Evolutionary conservation across 2,329 filamentous ascomycete genomes (phyloP), one percentile per base, ranked within the genome.

Genomic region (Metarhizium humberi): DNA sequence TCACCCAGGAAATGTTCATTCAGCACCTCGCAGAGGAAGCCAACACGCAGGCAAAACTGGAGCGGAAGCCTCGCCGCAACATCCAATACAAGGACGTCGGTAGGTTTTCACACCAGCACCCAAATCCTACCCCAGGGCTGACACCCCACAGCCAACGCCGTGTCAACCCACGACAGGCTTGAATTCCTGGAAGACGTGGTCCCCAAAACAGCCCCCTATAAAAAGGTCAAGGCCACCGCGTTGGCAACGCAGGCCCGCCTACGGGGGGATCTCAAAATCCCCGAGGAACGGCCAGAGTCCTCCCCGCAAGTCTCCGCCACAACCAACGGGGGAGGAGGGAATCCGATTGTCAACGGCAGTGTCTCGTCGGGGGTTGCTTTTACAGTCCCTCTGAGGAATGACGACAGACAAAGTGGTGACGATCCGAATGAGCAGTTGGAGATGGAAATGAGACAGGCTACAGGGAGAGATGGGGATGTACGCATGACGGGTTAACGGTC

Each of bases 51-150:
- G 88, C 92, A 64, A 95, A 94, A 67, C 81, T 91, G 1, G 94
- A 97, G 72, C 83, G 87, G 63, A 97, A 97, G 70, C 92, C 92
- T 6, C 81, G 94, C 55, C 85, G 92, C 58, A 96, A 95, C 66
- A 87, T 99, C 59, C 94, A 97, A 70, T 99, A 99, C 76, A 90
- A 90, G 67, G 94, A 99, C 71, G 80, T 99, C 46, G 87, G 88
- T 91, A 75, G 56, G 78, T 55, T n/a, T 18, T 3, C n/a, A 2
- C 4, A 5, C 45, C 10, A 10, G 3, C 11, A 30, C 25, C 7
- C 25, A 4, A n/a, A 30, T 29, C 2, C 42, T 20, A 7, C 42
- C 16, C n/a, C 42, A 7, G n/a, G 2, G n/a, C n/a, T 30, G 11
- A n/a, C 18, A 51, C 13, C 14, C 52, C 32, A 42, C 64, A 91